A percentile compares a stretch with the other conserved stretches of the same genome.
Conservation (phyloP, 2,329 filamentous ascomycete species). For the Chaetomiaceae sp. region DNA sequence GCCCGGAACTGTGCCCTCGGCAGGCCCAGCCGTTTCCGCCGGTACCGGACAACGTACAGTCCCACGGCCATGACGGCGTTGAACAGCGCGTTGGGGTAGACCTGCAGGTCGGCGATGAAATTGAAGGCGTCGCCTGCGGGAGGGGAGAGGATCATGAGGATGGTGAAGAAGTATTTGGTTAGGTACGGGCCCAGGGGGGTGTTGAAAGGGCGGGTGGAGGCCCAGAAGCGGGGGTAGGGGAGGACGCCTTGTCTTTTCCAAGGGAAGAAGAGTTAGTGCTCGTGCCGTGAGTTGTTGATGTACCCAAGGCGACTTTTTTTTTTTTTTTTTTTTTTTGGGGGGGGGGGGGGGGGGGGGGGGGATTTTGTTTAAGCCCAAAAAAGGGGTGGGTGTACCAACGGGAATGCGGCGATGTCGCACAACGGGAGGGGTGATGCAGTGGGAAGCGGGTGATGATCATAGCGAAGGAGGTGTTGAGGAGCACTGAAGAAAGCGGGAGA, state of each 20-base stretch:
- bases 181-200: slow-evolving; percentile 57
- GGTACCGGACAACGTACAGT: slow-evolving; percentile 52
- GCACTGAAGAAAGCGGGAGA: not conserved
- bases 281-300: no score
- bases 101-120: slow-evolving; percentile 52
- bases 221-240: slow-evolving; percentile 56
- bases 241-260: slow-evolving; percentile 52
- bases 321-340: no score
- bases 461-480: no score
- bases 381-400: no score
- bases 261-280: no score
- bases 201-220: slow-evolving; percentile 57
- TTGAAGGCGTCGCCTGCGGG: slow-evolving; percentile 62
- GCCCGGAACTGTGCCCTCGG: slow-evolving; percentile 50
- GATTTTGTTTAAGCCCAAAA: no score
- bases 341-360: no score
- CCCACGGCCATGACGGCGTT: slow-evolving; percentile 52
- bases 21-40: slow-evolving; percentile 48
- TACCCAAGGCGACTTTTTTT: no score
- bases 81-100: slow-evolving; percentile 58
- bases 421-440: no score
- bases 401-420: no score
- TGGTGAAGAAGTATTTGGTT: slow-evolving; percentile 52
- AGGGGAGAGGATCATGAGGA: slow-evolving; percentile 56
- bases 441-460: no score